Evolutionary conservation across 1,139 yeast genomes (phyloP).

Genomic region (Tardiomyces depauwii): DNA sequence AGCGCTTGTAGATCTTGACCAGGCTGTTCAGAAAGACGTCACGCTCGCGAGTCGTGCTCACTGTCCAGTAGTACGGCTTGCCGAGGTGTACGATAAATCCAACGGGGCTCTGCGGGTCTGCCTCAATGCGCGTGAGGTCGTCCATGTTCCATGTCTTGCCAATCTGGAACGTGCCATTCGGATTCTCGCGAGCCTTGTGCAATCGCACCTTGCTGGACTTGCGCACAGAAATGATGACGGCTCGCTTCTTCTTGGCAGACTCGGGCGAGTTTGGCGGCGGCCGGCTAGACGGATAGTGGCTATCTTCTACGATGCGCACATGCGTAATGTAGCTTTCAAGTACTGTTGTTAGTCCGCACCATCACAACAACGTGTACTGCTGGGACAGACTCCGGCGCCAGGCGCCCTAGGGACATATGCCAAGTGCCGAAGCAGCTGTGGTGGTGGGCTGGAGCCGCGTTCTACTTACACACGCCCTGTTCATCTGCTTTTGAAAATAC

Average conservation of each 20-base stretch:
- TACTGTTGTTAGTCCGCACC: constrained; percentile 2
- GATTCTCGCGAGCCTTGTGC: constrained; percentile 79
- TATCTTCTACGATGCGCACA: constrained; percentile 34
- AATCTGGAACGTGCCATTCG: constrained; percentile 67
- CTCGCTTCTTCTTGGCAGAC: constrained; percentile 17
- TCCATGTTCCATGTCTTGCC: constrained; percentile 91
- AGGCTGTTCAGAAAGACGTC: constrained; percentile 53
- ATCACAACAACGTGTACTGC: no score
- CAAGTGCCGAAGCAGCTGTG: no score
- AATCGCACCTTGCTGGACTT: constrained; percentile 55
- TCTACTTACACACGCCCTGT: constrained; percentile 17
- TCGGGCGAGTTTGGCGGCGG: constrained; percentile 21
- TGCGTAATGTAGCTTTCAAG: constrained; percentile 47
- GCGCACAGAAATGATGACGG: constrained; percentile 37
- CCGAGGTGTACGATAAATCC: constrained; percentile 50
- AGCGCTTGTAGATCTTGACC: constrained; percentile 52
- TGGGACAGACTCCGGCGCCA: no score
- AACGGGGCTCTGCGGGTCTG: constrained; percentile 33
- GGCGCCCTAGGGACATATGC: no score
- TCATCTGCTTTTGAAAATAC: constrained; percentile 34
- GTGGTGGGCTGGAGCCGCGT: no score
- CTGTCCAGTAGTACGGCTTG: constrained; percentile 80
- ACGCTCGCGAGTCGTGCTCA: constrained; percentile 58
- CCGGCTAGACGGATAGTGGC: constrained; percentile 16
- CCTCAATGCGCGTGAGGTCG: constrained; percentile 49